Evolutionary conservation across 2,329 filamentous ascomycete species (phyloP).

Genomic region (Claviceps citrina): DNA sequence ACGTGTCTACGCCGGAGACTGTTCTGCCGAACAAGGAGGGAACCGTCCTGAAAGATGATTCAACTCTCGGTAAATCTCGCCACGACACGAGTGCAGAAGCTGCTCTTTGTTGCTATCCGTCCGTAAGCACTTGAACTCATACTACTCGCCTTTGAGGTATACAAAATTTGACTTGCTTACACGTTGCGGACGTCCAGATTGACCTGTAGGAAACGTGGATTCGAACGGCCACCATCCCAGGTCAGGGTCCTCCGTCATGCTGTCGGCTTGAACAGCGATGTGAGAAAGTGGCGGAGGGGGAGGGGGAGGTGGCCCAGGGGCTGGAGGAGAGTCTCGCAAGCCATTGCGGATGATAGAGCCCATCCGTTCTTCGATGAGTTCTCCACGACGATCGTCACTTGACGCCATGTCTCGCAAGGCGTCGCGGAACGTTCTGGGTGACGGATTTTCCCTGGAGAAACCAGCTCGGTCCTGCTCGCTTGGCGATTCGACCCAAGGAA

Average conservation of each 20-base stretch:
- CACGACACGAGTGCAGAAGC: neutral
- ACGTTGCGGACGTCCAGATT: neutral
- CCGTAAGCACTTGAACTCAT: neutral
- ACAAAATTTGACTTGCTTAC: too few species aligned
- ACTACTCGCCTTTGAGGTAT: too few species aligned
- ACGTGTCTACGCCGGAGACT: neutral
- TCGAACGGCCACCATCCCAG: slow-evolving; percentile 15
- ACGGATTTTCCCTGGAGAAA: neutral
- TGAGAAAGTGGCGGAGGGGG: neutral
- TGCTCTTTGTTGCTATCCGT: neutral
- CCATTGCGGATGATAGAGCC: slow-evolving; percentile 11
- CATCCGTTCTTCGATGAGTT: slow-evolving; percentile 15
- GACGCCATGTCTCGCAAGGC: slow-evolving; percentile 9
- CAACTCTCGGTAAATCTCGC: neutral
- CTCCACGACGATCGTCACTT: slow-evolving; percentile 12
- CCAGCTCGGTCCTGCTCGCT: slow-evolving; percentile 3
- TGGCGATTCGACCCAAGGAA: slow-evolving; percentile 12
- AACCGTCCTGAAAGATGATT: neutral
- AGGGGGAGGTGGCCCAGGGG: neutral
- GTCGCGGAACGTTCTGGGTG: slow-evolving; percentile 5
- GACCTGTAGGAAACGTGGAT: neutral
- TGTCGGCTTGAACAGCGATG: slow-evolving; percentile 3
- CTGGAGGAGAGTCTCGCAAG: slow-evolving; percentile 7
- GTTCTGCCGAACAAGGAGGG: neutral
- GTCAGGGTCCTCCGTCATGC: slow-evolving; percentile 7